Conservation (phyloP, 768 basidiomycete species). For the Leucosporidium yakuticum region DNA sequence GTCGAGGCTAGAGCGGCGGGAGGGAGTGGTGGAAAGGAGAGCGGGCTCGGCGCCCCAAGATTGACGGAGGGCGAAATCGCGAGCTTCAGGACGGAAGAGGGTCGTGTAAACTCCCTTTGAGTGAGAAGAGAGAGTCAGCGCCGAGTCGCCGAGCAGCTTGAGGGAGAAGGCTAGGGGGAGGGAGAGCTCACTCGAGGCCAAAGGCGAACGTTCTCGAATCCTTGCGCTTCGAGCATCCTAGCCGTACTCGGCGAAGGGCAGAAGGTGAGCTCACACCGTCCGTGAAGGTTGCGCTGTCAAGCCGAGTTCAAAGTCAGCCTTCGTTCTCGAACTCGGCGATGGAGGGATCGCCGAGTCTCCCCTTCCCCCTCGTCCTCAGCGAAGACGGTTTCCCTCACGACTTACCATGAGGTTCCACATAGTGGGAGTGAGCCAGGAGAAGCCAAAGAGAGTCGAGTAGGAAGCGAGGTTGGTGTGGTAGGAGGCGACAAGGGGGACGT, state of each 20-base stretch:
- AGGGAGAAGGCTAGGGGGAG: no score
- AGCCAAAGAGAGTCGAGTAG: slow-evolving; percentile 48
- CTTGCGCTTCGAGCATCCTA: slow-evolving; percentile 42
- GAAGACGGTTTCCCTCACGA: background rate
- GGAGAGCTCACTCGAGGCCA: slow-evolving; percentile 43
- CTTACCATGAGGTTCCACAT: slow-evolving; percentile 44
- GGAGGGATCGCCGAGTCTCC: no score
- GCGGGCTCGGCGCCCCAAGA: slow-evolving; percentile 39
- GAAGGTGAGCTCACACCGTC: slow-evolving; percentile 43
- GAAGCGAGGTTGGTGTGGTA: slow-evolving; percentile 48
- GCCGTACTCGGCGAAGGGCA: slow-evolving; percentile 47
- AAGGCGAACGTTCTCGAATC: slow-evolving; percentile 43
- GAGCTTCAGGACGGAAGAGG: slow-evolving; percentile 42
- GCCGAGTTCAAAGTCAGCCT: no score
- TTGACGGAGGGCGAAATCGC: slow-evolving; percentile 39
- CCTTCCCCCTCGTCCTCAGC: background rate
- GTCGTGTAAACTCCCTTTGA: slow-evolving; percentile 43
- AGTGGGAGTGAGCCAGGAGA: slow-evolving; percentile 45
- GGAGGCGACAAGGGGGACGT: slow-evolving; percentile 42
- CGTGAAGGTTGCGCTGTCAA: slow-evolving; percentile 16
- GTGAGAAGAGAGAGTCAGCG: background rate
- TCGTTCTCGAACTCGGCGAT: no score
- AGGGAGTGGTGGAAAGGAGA: background rate
- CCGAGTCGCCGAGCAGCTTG: no score
- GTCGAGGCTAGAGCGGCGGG: background rate